These are phyloP conservation scores for Hypomontagnella submonticulosa DNA, from an alignment of 495 filamentous ascomycete genomes.

Conservation along the genomic window DNA sequence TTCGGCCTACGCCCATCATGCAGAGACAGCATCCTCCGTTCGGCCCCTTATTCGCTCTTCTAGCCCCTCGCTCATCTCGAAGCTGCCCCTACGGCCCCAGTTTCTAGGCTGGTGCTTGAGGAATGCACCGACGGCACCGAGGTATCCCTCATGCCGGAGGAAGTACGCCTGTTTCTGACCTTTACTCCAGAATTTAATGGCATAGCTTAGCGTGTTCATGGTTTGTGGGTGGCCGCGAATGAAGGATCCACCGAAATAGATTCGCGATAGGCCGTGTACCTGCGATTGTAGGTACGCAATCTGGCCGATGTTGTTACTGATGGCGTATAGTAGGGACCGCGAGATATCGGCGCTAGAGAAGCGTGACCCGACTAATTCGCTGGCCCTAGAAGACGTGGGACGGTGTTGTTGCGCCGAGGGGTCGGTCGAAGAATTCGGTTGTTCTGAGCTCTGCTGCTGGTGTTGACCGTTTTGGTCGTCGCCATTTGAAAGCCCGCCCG, in stretches of 20 bases:
- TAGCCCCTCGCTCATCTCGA: constrained; percentile 52
- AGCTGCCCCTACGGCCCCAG: constrained; percentile 88
- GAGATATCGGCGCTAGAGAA: constrained; percentile 64
- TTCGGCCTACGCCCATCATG: not conserved
- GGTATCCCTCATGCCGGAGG: constrained; percentile 92
- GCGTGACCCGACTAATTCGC: constrained; percentile 41
- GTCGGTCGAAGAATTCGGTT: constrained; percentile 17
- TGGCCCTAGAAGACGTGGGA: constrained; percentile 28
- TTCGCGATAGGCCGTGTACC: constrained; percentile 87
- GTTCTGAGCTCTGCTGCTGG: constrained; percentile 27
- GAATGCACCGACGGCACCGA: constrained; percentile 96
- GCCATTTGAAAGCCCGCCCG: constrained; percentile 67
- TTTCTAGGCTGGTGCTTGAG: constrained; percentile 88
- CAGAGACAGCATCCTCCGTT: not conserved
- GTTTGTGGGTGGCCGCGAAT: constrained; percentile 96
- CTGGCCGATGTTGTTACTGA: constrained; percentile 96
- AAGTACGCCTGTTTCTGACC: constrained; percentile 96
- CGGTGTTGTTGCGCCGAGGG: constrained; percentile 22
- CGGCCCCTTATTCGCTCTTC: constrained; percentile 32
- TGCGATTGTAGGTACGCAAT: constrained; percentile 95
- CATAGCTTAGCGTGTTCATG: constrained; percentile 95
- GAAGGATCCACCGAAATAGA: constrained; percentile 97
- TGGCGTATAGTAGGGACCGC: constrained; percentile 78
- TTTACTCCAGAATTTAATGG: constrained; percentile 96
- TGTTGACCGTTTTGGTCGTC: constrained; percentile 50